phyloP scores from a whole-genome alignment of 2,329 filamentous ascomycete genomes.

The Phyllosticta ampelicida region DNA sequence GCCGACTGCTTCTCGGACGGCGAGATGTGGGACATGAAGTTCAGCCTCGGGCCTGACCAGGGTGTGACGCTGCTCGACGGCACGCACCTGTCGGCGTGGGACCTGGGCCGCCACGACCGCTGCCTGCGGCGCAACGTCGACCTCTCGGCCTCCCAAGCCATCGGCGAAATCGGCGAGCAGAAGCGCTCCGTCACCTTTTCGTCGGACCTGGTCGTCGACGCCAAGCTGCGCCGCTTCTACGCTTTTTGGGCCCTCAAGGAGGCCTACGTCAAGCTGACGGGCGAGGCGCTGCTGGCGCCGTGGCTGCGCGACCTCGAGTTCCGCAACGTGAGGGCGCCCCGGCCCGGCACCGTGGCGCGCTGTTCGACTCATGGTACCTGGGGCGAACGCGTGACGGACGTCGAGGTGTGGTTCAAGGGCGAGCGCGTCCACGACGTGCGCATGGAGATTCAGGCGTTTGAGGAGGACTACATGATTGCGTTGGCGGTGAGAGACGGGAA shows the following conservation, averaged over 20 bases:
- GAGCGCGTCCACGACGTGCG: slow-evolving; percentile 40
- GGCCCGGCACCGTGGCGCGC: slow-evolving; percentile 29
- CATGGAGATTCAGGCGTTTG: slow-evolving; percentile 48
- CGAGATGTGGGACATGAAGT: slow-evolving; percentile 54
- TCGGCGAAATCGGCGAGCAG: slow-evolving; percentile 23
- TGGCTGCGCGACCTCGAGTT: slow-evolving; percentile 67
- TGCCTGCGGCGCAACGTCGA: slow-evolving; percentile 29
- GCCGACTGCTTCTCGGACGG: slow-evolving; percentile 54
- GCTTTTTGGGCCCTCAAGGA: slow-evolving; percentile 70
- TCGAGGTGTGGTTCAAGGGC: slow-evolving; percentile 41
- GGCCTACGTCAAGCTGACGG: slow-evolving; percentile 74
- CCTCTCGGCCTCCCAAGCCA: slow-evolving; percentile 26
- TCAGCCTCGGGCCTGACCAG: slow-evolving; percentile 1
- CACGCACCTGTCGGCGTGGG: slow-evolving; percentile 26
- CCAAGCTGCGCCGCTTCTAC: slow-evolving; percentile 61
- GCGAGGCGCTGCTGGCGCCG: slow-evolving; percentile 61
- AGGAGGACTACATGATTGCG: slow-evolving; percentile 48
- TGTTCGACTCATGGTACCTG: slow-evolving; percentile 35
- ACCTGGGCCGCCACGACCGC: slow-evolving; percentile 35
- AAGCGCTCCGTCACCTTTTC: slow-evolving; percentile 22
- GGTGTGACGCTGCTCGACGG: slow-evolving; percentile 36
- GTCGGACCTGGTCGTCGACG: slow-evolving; percentile 43
- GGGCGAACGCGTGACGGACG: slow-evolving; percentile 37
- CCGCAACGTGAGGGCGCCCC: slow-evolving; percentile 48
- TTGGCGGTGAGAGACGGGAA: slow-evolving; percentile 33